Evolutionary conservation across 148 eudicot genomes (phyloP).

Genomic region (Fagopyrum homotropicum): DNA sequence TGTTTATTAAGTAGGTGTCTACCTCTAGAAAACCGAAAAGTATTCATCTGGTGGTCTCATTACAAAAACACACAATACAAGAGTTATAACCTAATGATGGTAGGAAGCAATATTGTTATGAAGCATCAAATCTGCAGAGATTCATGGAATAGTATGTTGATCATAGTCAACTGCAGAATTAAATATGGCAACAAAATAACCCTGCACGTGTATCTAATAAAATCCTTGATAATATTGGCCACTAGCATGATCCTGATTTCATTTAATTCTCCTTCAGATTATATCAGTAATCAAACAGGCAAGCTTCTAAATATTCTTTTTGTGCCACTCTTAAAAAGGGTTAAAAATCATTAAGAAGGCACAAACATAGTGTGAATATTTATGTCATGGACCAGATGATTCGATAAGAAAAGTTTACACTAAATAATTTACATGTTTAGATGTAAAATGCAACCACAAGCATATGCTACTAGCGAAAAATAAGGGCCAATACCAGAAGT

Average conservation of each 20-base stretch:
- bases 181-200: neutral
- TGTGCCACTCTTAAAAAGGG: neutral
- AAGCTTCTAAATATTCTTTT: neutral
- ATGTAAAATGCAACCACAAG: neutral
- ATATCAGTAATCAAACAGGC: slow-evolving; percentile 1
- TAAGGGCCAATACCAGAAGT: neutral
- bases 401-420: neutral
- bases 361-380: neutral
- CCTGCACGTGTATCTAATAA: neutral
- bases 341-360: neutral
- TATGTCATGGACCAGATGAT: neutral
- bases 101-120: neutral
- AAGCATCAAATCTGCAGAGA: neutral
- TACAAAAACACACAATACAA: neutral
- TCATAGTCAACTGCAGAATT: too few relatives aligned
- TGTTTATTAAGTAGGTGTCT: too few relatives aligned
- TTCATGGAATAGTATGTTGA: neutral
- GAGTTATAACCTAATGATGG: neutral
- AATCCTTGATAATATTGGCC: neutral
- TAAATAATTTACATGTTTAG: neutral
- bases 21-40: neutral
- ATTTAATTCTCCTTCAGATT: neutral
- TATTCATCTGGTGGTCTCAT: neutral
- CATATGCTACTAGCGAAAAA: neutral
- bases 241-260: neutral